Evolutionary conservation across 2,329 filamentous ascomycete genomes (phyloP), one percentile per base, ranked within the genome.

Genomic region (Cadophora sp.): DNA sequence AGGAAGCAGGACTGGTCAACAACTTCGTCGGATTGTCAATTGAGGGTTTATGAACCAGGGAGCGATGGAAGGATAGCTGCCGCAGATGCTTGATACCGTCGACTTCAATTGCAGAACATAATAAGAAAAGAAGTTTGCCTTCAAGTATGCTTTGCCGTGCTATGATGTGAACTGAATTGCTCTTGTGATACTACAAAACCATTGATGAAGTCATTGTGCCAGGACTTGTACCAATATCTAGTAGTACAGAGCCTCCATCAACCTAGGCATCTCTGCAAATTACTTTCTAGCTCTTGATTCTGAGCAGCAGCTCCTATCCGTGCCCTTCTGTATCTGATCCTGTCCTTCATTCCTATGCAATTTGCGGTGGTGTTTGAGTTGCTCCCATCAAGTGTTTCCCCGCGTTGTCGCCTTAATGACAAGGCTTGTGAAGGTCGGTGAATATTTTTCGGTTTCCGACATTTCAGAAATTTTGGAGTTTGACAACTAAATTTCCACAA

Each of bases 1-100:
- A 73, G 75, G 77, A 76, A 76, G 72, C 51, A 72, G 73, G 70
- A 72, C 71, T 73, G 74, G 76, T 77, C 74, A 78, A 76, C 30
- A 50, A 39, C 61, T 62, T 67, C 68, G 66, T 78, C 76, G 76
- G 73, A 73, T 75, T 76, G 75, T 76, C 62, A 70, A 73, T 71
- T 72, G 70, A 73, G 72, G 68, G 70, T 78, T 77, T 76, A 71
- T 70, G 65, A 74, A 75, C 33, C 59, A 73, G 60, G 72, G 69
- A 75, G 73, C 64, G 68, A 67, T 72, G 61, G 75, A 67, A 72
- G 53, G 69, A 72, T 72, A 70, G 76, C 73, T 76, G 76, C 76
- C 74, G 62, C 63, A 70, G 76, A 78, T 76, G 74, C 76, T 73
- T 66, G 69, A 74, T 63, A 60, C 71, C 73, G 66, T 70, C 64